Base-by-base conservation (phyloP, 331 rosid genomes). In the Stylosanthes scabra region DNA sequence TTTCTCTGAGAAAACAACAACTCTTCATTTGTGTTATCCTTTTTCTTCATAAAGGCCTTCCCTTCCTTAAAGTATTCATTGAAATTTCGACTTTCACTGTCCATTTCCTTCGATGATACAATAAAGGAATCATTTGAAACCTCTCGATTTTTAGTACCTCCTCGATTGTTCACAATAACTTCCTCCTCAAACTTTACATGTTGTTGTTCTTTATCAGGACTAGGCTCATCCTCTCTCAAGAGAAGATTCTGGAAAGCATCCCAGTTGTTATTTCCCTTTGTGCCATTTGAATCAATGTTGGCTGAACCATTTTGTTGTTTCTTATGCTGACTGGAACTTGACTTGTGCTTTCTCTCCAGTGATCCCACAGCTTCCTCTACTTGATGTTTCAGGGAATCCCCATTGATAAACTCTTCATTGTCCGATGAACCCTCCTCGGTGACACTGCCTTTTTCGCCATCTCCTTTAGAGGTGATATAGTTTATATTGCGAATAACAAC, bases 401-500 rank as follows among this genome's bases (percentile, higher is more conserved):
- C 99, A 76, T 90, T 84, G 72, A 88, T 60, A 59, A 68, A 78
- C 11, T 76, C 96, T 83, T 81, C 89, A 74, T 91, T 92, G 7
- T 85, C 80, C 4, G 93, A 90, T 65, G 86, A 78, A 81, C 78
- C 84, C 46, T 67, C 97, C 42, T 94, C 96, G 2, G 97, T 85
- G 72, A 8, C 14, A 76, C 87, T 85, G 66, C 86, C 90, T 71
- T 76, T 82, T 65, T 84, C 96, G 57, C 88, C 96, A 71, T 93
- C 93, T 78, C 86, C 84, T 49, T 86, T 91, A 29, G 99, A 89
- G 66, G 96, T 90, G 74, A 95, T 95, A 81, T 95, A 95, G 75
- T 95, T 95, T 68, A 95, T 95, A 80, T 95, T 95, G 47, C 97
- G 99, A 61, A 95, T 95, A 52, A 92, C 97, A 44, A 95, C 99